Base-by-base conservation (phyloP, 805 yeast genomes). In the Lipomyces yamanashiensis region DNA sequence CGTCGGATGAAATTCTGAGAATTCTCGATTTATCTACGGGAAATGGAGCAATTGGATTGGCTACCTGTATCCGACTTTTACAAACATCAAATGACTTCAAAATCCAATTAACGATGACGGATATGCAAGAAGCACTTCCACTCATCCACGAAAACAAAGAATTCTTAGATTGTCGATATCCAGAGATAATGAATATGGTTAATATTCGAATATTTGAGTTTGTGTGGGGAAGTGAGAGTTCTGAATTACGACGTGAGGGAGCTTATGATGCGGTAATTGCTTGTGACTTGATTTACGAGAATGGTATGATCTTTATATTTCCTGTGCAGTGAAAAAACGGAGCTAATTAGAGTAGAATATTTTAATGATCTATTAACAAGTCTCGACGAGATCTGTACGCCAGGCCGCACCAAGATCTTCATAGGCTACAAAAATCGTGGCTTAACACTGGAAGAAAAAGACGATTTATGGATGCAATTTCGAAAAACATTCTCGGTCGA, bases 371-470 rank as follows among this genome's bases (percentile, higher is more conserved):
- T 65, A 28, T 17, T 65, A 19, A 15, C 37, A 37, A 55, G 67
- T n/a, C 45, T 65, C 19, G 53, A 44, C 13, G 48, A 13, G n/a
- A 40, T 63, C 7, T 49, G 58, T 21, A 48, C 48, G 36, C 67
- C 61, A 2, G 41, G 41, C 37, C 40, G 19, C 37, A 64, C 68
- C 12, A 43, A 23, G 2, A 45, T 65, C 6, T 62, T 51, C 39
- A 21, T 65, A n/a, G 68, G 68, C n/a, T 65, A 65, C 61, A 65
- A 65, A 39, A 45, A 59, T 5, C 67, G 68, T 10, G 68, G 68
- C 17, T 39, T 63, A 15, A 43, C 67, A 7, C n/a, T 37, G 10
- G 48, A 61, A 17, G 68, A 65, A 39, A 52, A 57, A 17, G 40
- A 34, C 12, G 33, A 12, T 7, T n/a, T 62, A 12, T 62, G 66